These are phyloP conservation scores for Evernia prunastri DNA, from an alignment of 495 filamentous ascomycete genomes.

Conservation along the genomic window DNA sequence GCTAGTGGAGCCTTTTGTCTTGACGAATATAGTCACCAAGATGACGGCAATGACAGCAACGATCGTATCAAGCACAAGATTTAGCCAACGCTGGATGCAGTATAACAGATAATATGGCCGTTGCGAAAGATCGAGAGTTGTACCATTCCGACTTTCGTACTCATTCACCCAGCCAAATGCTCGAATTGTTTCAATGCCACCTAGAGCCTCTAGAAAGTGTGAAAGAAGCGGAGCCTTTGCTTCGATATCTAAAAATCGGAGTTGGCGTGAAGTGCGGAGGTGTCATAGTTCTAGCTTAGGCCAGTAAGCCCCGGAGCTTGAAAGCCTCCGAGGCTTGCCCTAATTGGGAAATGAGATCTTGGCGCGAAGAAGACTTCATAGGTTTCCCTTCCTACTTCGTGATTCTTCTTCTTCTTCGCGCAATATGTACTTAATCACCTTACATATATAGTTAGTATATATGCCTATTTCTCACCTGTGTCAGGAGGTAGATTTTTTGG, in stretches of 20 bases:
- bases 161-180: conserved; percentile 52
- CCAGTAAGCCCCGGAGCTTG: too few species aligned
- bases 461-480: too few species aligned
- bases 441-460: too few species aligned
- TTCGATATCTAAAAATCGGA: conserved; percentile 58
- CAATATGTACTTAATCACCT: too few species aligned
- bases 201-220: conserved; percentile 50
- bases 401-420: too few species aligned
- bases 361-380: too few species aligned
- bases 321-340: too few species aligned
- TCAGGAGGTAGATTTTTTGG: too few species aligned
- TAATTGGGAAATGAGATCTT: too few species aligned
- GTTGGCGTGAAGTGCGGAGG: conserved; percentile 56
- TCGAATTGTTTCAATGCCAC: conserved; percentile 46
- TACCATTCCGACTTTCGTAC: conserved; percentile 41
- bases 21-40: conserved; percentile 41
- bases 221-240: conserved; percentile 53
- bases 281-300: too few species aligned
- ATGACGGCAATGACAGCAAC: conserved; percentile 44
- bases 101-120: conserved; percentile 54
- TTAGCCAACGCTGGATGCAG: conserved; percentile 49
- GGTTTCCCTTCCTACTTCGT: too few species aligned
- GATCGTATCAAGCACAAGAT: conserved; percentile 43
- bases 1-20: conserved; percentile 39
- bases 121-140: conserved; percentile 51